These are phyloP conservation scores for Neurospora sp. DNA, from an alignment of 495 filamentous ascomycete genomes.

Conservation along the genomic window DNA sequence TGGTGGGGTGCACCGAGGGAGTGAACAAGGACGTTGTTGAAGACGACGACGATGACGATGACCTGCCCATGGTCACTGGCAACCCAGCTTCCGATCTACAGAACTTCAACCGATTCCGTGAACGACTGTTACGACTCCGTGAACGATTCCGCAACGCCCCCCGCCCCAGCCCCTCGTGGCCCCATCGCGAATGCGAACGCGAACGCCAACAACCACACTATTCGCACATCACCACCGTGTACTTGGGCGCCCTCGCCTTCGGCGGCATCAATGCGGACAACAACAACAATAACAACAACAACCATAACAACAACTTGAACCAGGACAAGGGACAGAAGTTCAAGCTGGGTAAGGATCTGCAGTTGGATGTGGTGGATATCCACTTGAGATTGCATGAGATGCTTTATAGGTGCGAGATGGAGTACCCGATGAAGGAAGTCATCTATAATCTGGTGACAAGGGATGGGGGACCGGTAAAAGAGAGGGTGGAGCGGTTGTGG, in stretches of 20 bases:
- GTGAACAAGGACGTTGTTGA: neutral
- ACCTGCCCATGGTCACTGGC: neutral
- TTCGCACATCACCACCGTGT: neutral
- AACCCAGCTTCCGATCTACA: neutral
- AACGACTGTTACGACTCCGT: neutral
- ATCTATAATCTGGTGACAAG: constrained; percentile 27
- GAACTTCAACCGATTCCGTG: neutral
- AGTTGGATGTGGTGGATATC: constrained; percentile 25
- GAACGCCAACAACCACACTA: neutral
- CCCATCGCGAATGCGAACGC: neutral
- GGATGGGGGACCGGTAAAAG: constrained; percentile 7
- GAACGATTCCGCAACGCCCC: neutral
- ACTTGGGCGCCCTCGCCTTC: constrained; percentile 1
- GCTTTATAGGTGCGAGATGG: constrained; percentile 33
- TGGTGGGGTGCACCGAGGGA: constrained; percentile 9
- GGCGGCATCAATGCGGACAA: neutral
- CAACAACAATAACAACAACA: neutral
- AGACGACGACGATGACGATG: neutral
- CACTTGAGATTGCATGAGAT: constrained; percentile 17
- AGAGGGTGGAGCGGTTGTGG: constrained; percentile 24
- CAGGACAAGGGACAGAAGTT: constrained; percentile 12
- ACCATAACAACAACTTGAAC: neutral
- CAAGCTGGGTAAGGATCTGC: constrained; percentile 23
- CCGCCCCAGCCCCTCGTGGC: neutral
- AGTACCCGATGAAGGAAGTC: constrained; percentile 29